A percentile compares a stretch with the other conserved stretches of the same genome.
These are phyloP conservation scores for Lachnellula arida DNA, from an alignment of 2,329 filamentous ascomycete species.

Conservation along the genomic window DNA sequence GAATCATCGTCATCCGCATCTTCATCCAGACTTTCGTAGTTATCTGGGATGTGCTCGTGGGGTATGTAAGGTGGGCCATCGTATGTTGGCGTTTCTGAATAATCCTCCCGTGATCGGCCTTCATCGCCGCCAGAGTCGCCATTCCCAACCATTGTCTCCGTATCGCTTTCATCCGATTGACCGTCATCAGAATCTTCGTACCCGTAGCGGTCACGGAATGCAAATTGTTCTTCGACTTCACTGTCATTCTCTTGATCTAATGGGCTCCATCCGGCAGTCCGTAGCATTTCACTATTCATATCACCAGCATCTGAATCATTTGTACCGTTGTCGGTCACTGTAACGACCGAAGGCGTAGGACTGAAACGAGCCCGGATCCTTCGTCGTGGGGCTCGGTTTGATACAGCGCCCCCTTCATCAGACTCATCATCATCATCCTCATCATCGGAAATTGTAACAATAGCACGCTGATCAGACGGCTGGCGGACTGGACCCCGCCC, in stretches of 20 bases:
- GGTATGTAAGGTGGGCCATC: constrained; percentile 8
- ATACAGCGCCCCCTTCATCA: constrained; percentile 29
- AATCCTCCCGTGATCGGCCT: constrained; percentile 16
- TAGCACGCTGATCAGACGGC: not conserved
- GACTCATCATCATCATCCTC: constrained; percentile 30
- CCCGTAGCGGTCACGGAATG: constrained; percentile 8
- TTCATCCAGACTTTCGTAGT: constrained; percentile 7
- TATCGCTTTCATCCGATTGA: constrained; percentile 25
- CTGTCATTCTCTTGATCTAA: constrained; percentile 31
- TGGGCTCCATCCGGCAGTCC: constrained; percentile 31
- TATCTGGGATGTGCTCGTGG: constrained; percentile 1
- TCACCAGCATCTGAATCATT: constrained; percentile 29
- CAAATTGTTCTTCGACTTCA: constrained; percentile 19
- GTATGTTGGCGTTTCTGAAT: constrained; percentile 22
- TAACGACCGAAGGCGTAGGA: constrained; percentile 17
- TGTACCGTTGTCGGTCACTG: constrained; percentile 17
- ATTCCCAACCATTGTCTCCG: constrained; percentile 27
- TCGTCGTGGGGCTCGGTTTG: constrained; percentile 21
- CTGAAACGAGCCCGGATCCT: constrained; percentile 5
- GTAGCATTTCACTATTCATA: constrained; percentile 19
- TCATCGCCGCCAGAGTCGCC: constrained; percentile 23
- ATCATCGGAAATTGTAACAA: constrained; percentile 25
- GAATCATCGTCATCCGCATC: constrained; percentile 24
- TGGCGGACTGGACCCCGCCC: constrained; percentile 1
- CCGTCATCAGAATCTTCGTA: constrained; percentile 12